Conservation (phyloP, 306 rosid species). For the Gleditsia sinensis region DNA sequence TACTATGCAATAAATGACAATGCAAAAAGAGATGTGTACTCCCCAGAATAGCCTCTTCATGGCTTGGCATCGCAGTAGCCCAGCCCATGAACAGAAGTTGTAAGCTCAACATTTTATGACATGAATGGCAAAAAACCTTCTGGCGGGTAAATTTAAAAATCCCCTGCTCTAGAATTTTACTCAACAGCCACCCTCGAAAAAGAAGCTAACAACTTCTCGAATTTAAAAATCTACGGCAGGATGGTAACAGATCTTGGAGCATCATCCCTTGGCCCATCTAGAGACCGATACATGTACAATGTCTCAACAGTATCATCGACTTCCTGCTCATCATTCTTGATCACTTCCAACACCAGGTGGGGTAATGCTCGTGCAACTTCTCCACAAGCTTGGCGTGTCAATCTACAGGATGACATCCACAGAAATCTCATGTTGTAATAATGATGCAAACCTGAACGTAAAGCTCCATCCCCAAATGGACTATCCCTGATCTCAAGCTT, state of each 20-base stretch:
- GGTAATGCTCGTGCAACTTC: slow-evolving; percentile 74
- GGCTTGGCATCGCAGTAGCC: slow-evolving; percentile 32
- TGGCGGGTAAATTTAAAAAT: slow-evolving; percentile 44
- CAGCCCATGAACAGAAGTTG: slow-evolving; percentile 41
- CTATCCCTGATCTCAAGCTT: slow-evolving; percentile 90
- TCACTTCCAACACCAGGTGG: slow-evolving; percentile 69
- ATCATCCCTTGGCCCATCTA: slow-evolving; percentile 69
- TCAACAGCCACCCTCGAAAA: slow-evolving; percentile 35
- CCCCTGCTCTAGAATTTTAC: slow-evolving; percentile 36
- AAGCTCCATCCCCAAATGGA: slow-evolving; percentile 86
- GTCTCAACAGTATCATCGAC: slow-evolving; percentile 20
- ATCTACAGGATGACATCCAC: slow-evolving; percentile 80
- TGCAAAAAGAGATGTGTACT: slow-evolving; percentile 17
- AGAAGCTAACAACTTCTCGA: slow-evolving; percentile 36
- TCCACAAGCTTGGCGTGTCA: slow-evolving; percentile 69
- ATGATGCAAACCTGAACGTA: slow-evolving; percentile 78
- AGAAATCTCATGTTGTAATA: slow-evolving; percentile 93
- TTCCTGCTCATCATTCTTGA: slow-evolving; percentile 31
- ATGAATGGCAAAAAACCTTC: slow-evolving; percentile 42
- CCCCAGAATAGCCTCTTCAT: slow-evolving; percentile 25
- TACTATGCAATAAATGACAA: slow-evolving; percentile 37
- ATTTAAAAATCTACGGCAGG: slow-evolving; percentile 48
- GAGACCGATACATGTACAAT: slow-evolving; percentile 53
- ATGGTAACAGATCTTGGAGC: slow-evolving; percentile 62
- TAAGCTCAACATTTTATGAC: slow-evolving; percentile 33